A percentile compares a stretch with the other conserved stretches of the same genome.
phyloP scores from a whole-genome alignment of 2,329 filamentous ascomycete species.

The Diaporthe helianthi region DNA sequence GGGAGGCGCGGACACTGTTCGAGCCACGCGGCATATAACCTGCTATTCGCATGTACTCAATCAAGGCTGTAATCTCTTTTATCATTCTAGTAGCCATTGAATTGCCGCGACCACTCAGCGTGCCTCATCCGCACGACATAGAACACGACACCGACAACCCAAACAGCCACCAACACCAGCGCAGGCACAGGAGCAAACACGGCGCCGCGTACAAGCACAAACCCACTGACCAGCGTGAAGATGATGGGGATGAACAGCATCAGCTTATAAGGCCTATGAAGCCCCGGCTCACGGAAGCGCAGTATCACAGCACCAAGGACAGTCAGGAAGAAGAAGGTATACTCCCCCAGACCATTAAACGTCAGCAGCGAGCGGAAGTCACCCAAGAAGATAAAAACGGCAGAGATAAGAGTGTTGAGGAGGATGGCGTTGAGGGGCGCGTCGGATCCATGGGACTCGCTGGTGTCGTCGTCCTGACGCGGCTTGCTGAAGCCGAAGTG shows the following conservation, averaged over 20 bases:
- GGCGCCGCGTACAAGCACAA: constrained; percentile 65
- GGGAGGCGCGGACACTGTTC: neutral
- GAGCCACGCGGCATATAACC: no score
- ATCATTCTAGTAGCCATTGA: neutral
- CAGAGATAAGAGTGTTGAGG: constrained; percentile 55
- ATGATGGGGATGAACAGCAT: constrained; percentile 56
- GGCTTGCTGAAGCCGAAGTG: constrained; percentile 43
- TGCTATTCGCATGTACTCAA: no score
- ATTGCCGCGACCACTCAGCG: neutral
- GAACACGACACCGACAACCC: constrained; percentile 55
- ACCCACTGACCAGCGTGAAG: constrained; percentile 65
- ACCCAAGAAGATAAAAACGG: constrained; percentile 66
- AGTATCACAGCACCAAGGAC: constrained; percentile 65
- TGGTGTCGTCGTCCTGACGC: constrained; percentile 28
- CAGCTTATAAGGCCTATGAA: constrained; percentile 64
- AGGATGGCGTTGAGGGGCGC: constrained; percentile 62
- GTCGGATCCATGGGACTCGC: constrained; percentile 46
- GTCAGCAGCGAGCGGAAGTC: constrained; percentile 67
- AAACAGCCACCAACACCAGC: constrained; percentile 57
- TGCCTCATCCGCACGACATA: constrained; percentile 42
- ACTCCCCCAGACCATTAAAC: constrained; percentile 66
- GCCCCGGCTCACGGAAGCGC: constrained; percentile 60
- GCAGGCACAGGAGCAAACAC: constrained; percentile 65
- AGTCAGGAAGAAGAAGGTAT: constrained; percentile 70
- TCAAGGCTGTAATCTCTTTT: no score